Evolutionary conservation across 352 stramenopile genomes (phyloP).

Genomic region (Pythium vanterpoolii): DNA sequence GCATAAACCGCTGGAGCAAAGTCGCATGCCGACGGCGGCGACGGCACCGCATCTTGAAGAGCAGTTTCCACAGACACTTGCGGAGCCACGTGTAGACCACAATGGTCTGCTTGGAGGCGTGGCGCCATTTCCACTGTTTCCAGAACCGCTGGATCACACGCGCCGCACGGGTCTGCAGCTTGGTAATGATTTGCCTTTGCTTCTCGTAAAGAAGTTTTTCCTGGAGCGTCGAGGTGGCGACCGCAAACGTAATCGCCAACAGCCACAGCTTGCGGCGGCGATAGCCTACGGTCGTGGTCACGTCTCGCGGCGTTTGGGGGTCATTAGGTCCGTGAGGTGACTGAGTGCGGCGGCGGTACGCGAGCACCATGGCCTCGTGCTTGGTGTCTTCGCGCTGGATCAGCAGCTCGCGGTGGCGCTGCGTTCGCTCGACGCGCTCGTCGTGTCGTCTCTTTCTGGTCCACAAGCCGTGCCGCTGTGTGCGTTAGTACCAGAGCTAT

Average conservation of each 20-base stretch:
- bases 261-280: slow-evolving; percentile 54
- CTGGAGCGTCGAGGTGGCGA: slow-evolving; percentile 35
- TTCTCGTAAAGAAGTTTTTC: slow-evolving; percentile 33
- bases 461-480: slow-evolving; percentile 3
- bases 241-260: slow-evolving; percentile 35
- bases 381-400: slow-evolving; percentile 36
- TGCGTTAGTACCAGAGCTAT: neutral
- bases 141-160: slow-evolving; percentile 55
- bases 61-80: slow-evolving; percentile 67
- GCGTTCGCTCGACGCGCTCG: slow-evolving; percentile 41
- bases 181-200: slow-evolving; percentile 28
- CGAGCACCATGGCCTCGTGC: slow-evolving; percentile 30
- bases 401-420: slow-evolving; percentile 42
- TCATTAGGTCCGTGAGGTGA: slow-evolving; percentile 14
- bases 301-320: slow-evolving; percentile 25
- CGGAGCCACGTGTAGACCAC: slow-evolving; percentile 67
- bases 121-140: slow-evolving; percentile 57
- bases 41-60: slow-evolving; percentile 48
- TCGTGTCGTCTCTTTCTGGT: slow-evolving; percentile 66
- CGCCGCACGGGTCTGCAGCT: slow-evolving; percentile 36
- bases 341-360: slow-evolving; percentile 36
- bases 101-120: slow-evolving; percentile 59
- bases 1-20: slow-evolving; percentile 53
- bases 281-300: slow-evolving; percentile 31
- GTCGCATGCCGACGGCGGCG: slow-evolving; percentile 31